Evolutionary conservation across 345 rosid genomes (phyloP).

Genomic region (Fremontodendron californicum): DNA sequence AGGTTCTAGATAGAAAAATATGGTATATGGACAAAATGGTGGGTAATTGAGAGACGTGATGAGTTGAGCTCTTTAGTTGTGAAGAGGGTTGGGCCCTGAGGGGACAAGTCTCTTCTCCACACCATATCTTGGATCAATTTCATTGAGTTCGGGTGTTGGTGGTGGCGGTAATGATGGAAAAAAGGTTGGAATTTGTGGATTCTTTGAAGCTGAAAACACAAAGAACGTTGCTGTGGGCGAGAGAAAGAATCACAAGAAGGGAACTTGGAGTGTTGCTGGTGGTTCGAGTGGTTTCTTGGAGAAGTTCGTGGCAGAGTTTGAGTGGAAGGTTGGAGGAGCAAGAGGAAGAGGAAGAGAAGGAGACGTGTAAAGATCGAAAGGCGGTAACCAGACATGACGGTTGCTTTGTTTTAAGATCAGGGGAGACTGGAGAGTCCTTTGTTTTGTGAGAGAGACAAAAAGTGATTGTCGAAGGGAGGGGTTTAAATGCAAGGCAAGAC

Average conservation of each 20-base stretch:
- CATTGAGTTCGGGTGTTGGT: constrained; percentile 12
- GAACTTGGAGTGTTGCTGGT: neutral
- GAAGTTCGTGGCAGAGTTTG: neutral
- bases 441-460: neutral
- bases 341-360: neutral
- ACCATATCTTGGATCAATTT: constrained; percentile 56
- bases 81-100: constrained; percentile 72
- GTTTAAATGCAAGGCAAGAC: neutral
- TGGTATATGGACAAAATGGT: neutral
- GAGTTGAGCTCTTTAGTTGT: constrained; percentile 32
- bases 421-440: neutral
- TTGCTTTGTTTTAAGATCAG: neutral
- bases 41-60: neutral
- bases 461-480: neutral
- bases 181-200: constrained; percentile 18
- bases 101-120: constrained; percentile 65
- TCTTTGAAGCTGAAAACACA: constrained; percentile 35
- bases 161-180: neutral
- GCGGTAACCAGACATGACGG: neutral
- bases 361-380: neutral
- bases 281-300: neutral
- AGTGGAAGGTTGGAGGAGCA: neutral
- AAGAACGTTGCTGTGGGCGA: constrained; percentile 16
- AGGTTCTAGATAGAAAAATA: neutral
- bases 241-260: constrained; percentile 35